Conservation (phyloP, 2,329 filamentous ascomycete genomes). For the Pseudogymnoascus sp. region DNA sequence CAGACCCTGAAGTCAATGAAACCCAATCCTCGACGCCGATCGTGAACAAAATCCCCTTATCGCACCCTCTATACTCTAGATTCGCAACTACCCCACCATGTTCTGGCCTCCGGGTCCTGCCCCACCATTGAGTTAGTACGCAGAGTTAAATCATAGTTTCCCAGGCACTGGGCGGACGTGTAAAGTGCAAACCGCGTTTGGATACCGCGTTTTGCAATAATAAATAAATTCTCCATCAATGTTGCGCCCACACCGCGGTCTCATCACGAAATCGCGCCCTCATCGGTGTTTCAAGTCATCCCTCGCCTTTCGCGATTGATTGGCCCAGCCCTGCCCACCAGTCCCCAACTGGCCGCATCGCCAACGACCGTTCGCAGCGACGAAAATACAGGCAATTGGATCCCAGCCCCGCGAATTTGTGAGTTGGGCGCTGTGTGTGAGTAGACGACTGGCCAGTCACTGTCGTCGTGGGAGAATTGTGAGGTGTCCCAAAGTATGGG, state of each 20-base stretch:
- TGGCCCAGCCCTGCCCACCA: slow-evolving; percentile 1
- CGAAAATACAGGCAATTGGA: slow-evolving; percentile 2
- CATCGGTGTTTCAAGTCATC: slow-evolving; percentile 1
- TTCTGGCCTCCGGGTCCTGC: neutral
- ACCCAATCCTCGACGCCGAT: neutral
- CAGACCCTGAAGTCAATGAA: neutral
- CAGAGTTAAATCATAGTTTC: neutral
- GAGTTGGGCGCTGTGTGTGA: neutral
- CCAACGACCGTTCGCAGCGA: slow-evolving; percentile 1
- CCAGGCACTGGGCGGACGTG: neutral
- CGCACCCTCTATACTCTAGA: neutral
- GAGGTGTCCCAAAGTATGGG: neutral
- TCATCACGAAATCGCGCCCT: neutral
- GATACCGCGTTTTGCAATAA: neutral
- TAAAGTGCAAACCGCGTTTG: neutral
- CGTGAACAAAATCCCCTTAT: neutral
- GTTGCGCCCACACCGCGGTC: neutral
- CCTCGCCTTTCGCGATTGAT: neutral
- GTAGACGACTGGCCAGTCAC: neutral
- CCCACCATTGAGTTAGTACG: neutral
- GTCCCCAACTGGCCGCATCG: neutral
- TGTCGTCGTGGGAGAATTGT: neutral
- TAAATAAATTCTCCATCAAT: neutral
- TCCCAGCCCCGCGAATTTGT: slow-evolving; percentile 3
- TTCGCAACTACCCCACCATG: neutral